Conservation (phyloP, 2,329 filamentous ascomycete genomes). For the Monilinia vaccinii-corymbosi region DNA sequence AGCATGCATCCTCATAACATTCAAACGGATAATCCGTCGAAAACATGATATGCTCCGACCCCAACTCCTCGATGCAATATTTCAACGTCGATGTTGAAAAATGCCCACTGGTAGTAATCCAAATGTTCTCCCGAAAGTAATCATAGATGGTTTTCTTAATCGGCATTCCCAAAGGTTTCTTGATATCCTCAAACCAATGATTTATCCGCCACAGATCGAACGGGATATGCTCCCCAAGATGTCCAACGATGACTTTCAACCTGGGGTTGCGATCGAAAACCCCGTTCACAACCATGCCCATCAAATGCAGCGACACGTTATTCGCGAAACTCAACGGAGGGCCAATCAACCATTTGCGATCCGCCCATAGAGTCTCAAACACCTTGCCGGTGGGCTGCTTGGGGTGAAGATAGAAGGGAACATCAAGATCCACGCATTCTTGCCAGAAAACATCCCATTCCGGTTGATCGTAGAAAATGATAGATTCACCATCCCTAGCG, state of each 20-base stretch:
- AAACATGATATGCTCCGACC: conserved; percentile 43
- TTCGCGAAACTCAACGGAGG: conserved; percentile 50
- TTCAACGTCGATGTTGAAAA: conserved; percentile 45
- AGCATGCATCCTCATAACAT: conserved; percentile 34
- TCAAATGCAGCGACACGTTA: conserved; percentile 47
- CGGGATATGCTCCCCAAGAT: conserved; percentile 41
- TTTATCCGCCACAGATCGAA: conserved; percentile 43
- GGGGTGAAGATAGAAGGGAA: conserved; percentile 56
- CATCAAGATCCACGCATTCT: conserved; percentile 47
- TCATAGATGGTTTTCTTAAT: conserved; percentile 38
- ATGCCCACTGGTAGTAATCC: conserved; percentile 48
- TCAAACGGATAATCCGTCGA: conserved; percentile 46
- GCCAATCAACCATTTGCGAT: conserved; percentile 51
- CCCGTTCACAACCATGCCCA: conserved; percentile 42
- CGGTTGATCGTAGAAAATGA: conserved; percentile 55
- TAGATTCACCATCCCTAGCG: conserved; percentile 49
- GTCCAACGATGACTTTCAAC: conserved; percentile 39
- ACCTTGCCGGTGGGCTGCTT: conserved; percentile 46
- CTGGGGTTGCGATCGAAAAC: conserved; percentile 41
- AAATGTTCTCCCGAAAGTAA: conserved; percentile 47
- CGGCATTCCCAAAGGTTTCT: conserved; percentile 33
- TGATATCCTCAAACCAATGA: conserved; percentile 47
- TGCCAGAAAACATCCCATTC: conserved; percentile 56
- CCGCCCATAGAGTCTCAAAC: conserved; percentile 48
- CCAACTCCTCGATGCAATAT: conserved; percentile 40